Percentiles rank a stretch among this genome's conserved stretches.
Conservation (phyloP, 129 eudicot species). For the Smallanthus sonchifolius region DNA sequence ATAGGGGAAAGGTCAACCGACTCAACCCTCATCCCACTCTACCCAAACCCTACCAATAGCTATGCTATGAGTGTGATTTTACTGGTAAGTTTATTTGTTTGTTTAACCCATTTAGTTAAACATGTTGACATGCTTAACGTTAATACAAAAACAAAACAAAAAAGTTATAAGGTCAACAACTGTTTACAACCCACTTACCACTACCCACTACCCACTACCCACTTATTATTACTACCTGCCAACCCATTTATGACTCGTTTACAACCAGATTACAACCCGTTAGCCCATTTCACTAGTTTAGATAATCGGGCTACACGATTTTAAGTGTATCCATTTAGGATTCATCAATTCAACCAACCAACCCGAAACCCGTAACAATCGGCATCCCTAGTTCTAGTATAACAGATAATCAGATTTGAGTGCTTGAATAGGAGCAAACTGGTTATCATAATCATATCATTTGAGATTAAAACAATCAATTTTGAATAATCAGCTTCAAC, state of each 20-base stretch:
- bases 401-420: not conserved
- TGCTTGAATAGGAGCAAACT: not conserved
- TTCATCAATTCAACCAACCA: not conserved
- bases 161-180: not conserved
- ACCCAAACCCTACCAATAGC: no score
- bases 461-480: not conserved
- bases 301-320: not conserved
- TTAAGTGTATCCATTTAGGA: not conserved
- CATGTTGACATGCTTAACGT: not conserved
- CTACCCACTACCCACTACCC: no score
- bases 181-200: no score
- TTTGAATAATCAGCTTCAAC: not conserved
- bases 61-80: no score
- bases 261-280: not conserved
- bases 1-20: no score
- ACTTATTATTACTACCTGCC: not conserved
- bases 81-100: no score
- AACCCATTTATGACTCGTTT: not conserved
- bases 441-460: not conserved
- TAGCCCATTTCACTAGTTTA: not conserved
- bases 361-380: not conserved
- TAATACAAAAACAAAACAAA: not conserved
- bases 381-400: not conserved
- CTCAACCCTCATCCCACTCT: no score
- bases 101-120: no score